Evolutionary conservation across 768 basidiomycete species (phyloP).

Genomic region (Termitomyces heimii): DNA sequence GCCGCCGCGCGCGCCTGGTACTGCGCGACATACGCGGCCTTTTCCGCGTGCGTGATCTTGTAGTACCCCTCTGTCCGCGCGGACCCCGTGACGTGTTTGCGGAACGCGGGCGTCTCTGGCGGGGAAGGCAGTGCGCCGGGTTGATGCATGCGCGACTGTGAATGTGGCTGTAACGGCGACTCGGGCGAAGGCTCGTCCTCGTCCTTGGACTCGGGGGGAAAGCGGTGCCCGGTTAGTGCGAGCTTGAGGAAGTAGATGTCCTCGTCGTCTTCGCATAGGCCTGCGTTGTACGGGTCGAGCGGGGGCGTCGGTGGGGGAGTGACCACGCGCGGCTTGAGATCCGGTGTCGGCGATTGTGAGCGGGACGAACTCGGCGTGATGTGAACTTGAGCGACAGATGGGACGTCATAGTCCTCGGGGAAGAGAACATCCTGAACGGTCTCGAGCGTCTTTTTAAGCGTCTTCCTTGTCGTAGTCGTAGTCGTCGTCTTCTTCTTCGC

Average conservation of each 20-base stretch:
- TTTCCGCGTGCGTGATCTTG: conserved; percentile 89
- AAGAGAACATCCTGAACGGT: conserved; percentile 46
- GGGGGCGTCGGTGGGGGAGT: conserved; percentile 41
- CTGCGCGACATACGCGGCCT: conserved; percentile 88
- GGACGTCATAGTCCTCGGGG: conserved; percentile 44
- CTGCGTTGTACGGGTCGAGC: conserved; percentile 47
- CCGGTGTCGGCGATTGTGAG: conserved; percentile 39
- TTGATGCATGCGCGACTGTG: no score
- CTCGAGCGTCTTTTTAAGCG: conserved; percentile 22
- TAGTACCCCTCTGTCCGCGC: conserved; percentile 94
- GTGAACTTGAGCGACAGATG: conserved; percentile 45
- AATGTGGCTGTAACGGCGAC: background rate
- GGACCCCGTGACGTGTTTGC: conserved; percentile 77
- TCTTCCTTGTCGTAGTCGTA: conserved; percentile 41
- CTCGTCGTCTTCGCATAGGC: conserved; percentile 80
- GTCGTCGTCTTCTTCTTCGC: conserved; percentile 34
- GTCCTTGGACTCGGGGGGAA: conserved; percentile 17
- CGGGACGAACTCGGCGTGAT: conserved; percentile 39
- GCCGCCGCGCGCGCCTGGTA: conserved; percentile 60
- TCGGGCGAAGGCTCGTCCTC: conserved; percentile 13
- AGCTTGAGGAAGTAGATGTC: conserved; percentile 78
- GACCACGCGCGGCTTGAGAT: conserved; percentile 26
- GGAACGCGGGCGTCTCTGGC: conserved; percentile 47
- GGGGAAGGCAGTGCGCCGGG: conserved; percentile 19
- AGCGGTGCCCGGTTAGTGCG: conserved; percentile 38